These are phyloP conservation scores for Penicillium antarcticum DNA, from an alignment of 495 filamentous ascomycete species.

Conservation along the genomic window DNA sequence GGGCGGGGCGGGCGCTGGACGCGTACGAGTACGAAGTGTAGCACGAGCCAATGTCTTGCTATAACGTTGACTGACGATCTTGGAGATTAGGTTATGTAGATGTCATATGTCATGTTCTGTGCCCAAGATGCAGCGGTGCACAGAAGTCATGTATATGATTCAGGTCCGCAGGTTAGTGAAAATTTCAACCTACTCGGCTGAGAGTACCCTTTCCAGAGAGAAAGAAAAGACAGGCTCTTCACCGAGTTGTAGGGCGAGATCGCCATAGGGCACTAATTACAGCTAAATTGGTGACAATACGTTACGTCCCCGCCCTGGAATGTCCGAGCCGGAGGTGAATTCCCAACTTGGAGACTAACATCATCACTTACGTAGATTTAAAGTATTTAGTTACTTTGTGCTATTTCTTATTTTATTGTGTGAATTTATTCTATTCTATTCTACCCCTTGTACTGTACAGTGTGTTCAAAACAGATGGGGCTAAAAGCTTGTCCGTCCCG, in stretches of 20 bases:
- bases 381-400: too few species aligned
- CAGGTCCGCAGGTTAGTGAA: too few species aligned
- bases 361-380: conserved; percentile 28
- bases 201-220: conserved; percentile 4
- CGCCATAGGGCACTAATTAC: neutral
- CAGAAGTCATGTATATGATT: neutral
- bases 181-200: conserved; percentile 1
- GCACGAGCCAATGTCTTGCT: conserved; percentile 8
- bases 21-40: conserved; percentile 27
- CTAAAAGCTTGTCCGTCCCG: conserved; percentile 2
- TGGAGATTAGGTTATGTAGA: neutral
- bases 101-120: neutral
- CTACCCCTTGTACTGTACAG: too few species aligned
- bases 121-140: too few species aligned
- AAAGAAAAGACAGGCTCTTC: neutral
- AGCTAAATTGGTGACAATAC: neutral
- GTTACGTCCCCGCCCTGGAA: neutral
- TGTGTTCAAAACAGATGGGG: too few species aligned
- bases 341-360: conserved; percentile 21
- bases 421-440: neutral
- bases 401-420: neutral
- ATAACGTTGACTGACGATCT: neutral
- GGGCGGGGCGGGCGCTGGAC: conserved; percentile 24
- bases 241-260: neutral
- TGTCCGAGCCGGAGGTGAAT: conserved; percentile 19